Conservation (phyloP, 345 rosid genomes). For the Arabidopsis suecica region DNA sequence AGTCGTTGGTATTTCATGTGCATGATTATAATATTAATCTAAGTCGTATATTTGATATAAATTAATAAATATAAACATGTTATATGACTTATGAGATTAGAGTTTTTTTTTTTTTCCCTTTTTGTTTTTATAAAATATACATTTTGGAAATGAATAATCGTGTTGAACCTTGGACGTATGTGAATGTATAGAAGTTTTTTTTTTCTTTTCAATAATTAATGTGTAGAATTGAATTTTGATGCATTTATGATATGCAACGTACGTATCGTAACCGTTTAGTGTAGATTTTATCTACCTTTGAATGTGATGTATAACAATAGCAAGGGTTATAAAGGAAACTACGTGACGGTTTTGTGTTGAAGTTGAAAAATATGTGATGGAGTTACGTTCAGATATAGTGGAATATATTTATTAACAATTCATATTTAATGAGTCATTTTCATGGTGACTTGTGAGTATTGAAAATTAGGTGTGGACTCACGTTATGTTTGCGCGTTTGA, state of each 20-base stretch:
- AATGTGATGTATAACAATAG: slow-evolving; percentile 26
- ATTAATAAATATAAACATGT: neutral
- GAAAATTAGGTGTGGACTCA: slow-evolving; percentile 35
- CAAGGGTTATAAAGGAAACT: slow-evolving; percentile 2
- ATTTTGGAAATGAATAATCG: slow-evolving; percentile 21
- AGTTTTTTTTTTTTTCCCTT: neutral
- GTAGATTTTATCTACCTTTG: slow-evolving; percentile 9
- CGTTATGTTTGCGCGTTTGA: slow-evolving; percentile 10
- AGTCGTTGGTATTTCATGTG: slow-evolving; percentile 62
- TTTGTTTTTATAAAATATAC: neutral
- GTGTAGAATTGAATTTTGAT: neutral
- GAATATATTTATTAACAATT: neutral
- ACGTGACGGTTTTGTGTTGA: neutral
- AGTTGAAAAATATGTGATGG: slow-evolving; percentile 2
- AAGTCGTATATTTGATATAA: slow-evolving; percentile 20
- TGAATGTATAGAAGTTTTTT: neutral
- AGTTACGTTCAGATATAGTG: neutral
- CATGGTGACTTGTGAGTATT: neutral
- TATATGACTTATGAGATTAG: slow-evolving; percentile 16
- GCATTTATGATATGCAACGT: slow-evolving; percentile 32
- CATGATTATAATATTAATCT: slow-evolving; percentile 36
- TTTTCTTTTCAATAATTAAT: no score
- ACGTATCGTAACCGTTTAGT: neutral
- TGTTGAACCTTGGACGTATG: slow-evolving; percentile 14
- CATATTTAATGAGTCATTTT: slow-evolving; percentile 24